A percentile compares a stretch with the other conserved stretches of the same genome.
Conservation (phyloP, 345 rosid genomes). For the Dipteronia sinensis region DNA sequence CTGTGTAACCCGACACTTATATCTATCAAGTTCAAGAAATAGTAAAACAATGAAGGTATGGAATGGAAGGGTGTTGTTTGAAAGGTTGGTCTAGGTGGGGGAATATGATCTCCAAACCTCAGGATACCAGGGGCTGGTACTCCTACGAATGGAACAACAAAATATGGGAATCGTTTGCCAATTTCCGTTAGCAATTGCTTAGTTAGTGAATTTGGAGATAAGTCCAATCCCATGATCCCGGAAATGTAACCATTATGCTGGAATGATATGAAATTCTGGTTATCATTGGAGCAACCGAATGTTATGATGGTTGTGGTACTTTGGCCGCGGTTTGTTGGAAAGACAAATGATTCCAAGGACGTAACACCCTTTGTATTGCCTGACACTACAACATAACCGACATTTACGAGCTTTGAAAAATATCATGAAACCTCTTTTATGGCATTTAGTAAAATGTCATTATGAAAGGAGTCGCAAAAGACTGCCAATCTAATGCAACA, state of each 20-base stretch:
- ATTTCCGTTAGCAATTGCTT: background rate
- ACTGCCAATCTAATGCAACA: too few relatives aligned
- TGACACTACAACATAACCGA: too few relatives aligned
- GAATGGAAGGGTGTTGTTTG: background rate
- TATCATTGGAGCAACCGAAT: slow-evolving; percentile 25
- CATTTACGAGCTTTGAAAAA: too few relatives aligned
- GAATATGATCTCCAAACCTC: slow-evolving; percentile 21
- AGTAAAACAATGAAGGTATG: background rate
- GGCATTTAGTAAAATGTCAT: too few relatives aligned
- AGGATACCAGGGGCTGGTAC: background rate
- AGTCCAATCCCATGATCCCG: background rate
- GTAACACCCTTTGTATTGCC: slow-evolving; percentile 12
- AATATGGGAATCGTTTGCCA: slow-evolving; percentile 18
- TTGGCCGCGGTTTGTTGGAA: background rate
- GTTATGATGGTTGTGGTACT: background rate
- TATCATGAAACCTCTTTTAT: too few relatives aligned
- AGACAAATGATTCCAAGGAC: slow-evolving; percentile 18
- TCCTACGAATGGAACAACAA: slow-evolving; percentile 17
- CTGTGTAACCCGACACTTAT: slow-evolving; percentile 15
- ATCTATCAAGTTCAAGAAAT: slow-evolving; percentile 15
- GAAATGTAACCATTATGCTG: background rate
- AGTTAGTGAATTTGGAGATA: slow-evolving; percentile 11
- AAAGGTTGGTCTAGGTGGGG: background rate
- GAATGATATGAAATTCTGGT: background rate
- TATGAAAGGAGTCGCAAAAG: too few relatives aligned